Percentiles rank a stretch among this genome's conserved stretches.
These are phyloP conservation scores for Ophiocordyceps australis DNA, from an alignment of 2,329 filamentous ascomycete genomes.

Conservation along the genomic window DNA sequence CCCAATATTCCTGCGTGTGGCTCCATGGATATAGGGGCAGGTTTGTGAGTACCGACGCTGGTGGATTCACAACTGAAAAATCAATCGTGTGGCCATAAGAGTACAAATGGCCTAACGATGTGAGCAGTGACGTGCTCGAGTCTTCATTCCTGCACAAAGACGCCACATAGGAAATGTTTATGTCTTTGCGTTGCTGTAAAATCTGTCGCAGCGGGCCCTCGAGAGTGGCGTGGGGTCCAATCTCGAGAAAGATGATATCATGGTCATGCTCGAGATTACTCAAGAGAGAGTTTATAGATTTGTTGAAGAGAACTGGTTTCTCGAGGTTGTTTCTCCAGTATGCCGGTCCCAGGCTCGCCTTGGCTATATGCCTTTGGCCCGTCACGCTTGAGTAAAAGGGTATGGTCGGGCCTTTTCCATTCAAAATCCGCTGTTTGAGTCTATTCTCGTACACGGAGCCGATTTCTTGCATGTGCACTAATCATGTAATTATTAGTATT, in stretches of 20 bases:
- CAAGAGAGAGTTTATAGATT: slow-evolving; percentile 1
- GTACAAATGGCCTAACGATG: slow-evolving; percentile 4
- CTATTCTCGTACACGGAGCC: not conserved
- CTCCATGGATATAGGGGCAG: slow-evolving; percentile 6
- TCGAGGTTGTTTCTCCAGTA: slow-evolving; percentile 5
- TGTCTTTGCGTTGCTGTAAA: not conserved
- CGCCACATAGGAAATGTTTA: slow-evolving; percentile 1
- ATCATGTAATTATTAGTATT: not conserved
- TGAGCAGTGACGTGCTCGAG: slow-evolving; percentile 1
- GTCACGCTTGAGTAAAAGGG: slow-evolving; percentile 2
- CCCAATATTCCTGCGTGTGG: slow-evolving; percentile 3
- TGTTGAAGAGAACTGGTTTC: slow-evolving; percentile 3
- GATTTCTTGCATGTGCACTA: slow-evolving; percentile 3
- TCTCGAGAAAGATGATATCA: slow-evolving; percentile 4
- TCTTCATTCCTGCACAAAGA: slow-evolving; percentile 3
- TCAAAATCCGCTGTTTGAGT: too few species aligned
- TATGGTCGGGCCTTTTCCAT: not conserved
- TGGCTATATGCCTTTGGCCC: not conserved
- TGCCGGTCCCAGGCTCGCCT: not conserved
- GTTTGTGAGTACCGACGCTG: slow-evolving; percentile 1
- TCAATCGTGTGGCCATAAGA: slow-evolving; percentile 1
- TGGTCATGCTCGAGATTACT: not conserved
- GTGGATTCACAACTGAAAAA: slow-evolving; percentile 1
- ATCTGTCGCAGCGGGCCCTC: slow-evolving; percentile 6
- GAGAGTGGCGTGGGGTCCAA: slow-evolving; percentile 7